phyloP scores from a whole-genome alignment of 164 flowering plant species.

The Brasenia schreberi region DNA sequence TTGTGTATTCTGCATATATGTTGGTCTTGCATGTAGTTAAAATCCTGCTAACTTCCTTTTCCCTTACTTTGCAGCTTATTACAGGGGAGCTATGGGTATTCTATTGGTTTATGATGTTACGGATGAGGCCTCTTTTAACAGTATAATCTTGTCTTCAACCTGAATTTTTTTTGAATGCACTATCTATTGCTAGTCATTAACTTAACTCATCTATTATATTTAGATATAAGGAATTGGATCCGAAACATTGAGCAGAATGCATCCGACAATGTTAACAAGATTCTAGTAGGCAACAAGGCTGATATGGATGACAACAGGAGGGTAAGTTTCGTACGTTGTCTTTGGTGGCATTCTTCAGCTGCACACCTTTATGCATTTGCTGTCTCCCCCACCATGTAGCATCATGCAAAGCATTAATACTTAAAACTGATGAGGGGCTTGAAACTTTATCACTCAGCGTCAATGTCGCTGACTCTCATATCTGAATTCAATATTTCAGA shows the following conservation, averaged over 20 bases:
- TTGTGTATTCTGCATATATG: neutral
- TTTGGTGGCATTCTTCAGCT: too few species aligned
- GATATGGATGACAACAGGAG: constrained; percentile 88
- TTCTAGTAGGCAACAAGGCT: constrained; percentile 75
- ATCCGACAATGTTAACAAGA: constrained; percentile 78
- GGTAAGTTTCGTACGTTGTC: constrained; percentile 17
- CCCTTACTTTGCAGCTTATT: constrained; percentile 36
- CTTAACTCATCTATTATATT: neutral
- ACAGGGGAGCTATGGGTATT: constrained; percentile 74
- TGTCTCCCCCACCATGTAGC: too few species aligned
- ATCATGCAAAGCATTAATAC: too few species aligned
- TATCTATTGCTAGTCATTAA: neutral
- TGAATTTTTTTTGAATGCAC: neutral
- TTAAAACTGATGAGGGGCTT: too few species aligned
- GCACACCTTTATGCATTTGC: too few species aligned
- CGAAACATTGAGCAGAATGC: constrained; percentile 88
- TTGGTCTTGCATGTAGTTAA: neutral
- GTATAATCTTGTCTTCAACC: constrained; percentile 13
- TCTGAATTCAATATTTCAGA: too few species aligned
- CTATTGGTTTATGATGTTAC: constrained; percentile 68
- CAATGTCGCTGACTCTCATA: too few species aligned
- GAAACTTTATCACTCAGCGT: too few species aligned
- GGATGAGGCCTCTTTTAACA: constrained; percentile 62
- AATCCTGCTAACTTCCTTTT: neutral
- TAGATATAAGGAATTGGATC: constrained; percentile 78